Conservation (phyloP, 805 yeast genomes). For the Komagataella phaffii region DNA sequence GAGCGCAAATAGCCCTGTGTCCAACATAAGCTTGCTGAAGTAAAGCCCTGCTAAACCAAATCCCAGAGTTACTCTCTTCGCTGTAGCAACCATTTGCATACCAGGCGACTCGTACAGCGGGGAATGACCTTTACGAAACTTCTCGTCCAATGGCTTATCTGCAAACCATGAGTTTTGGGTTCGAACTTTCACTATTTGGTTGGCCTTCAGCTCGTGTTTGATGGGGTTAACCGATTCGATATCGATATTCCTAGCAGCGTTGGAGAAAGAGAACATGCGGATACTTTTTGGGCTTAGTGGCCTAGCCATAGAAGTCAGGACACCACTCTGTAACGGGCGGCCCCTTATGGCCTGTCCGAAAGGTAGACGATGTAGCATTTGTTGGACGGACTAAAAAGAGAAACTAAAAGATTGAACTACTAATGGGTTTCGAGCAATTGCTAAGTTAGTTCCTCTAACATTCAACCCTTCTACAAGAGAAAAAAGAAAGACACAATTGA, state of each 20-base stretch:
- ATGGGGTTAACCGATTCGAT: conserved; percentile 3
- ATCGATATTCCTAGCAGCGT: conserved; percentile 5
- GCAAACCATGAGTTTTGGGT: conserved; percentile 17
- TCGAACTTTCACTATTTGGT: conserved; percentile 10
- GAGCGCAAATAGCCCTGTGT: conserved; percentile 39
- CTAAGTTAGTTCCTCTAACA: background rate
- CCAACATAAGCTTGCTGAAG: conserved; percentile 44
- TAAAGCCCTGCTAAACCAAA: conserved; percentile 48
- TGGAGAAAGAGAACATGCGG: background rate
- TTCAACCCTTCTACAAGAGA: background rate
- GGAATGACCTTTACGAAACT: conserved; percentile 40
- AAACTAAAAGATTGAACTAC: background rate
- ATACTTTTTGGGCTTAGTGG: background rate
- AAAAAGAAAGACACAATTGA: conserved; percentile 1
- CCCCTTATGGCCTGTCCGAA: background rate
- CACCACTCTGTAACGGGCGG: background rate
- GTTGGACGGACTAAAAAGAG: background rate
- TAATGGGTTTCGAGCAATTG: background rate
- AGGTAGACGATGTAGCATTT: background rate
- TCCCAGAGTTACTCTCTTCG: conserved; percentile 49
- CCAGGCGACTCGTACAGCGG: conserved; percentile 58
- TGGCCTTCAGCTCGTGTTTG: conserved; percentile 2
- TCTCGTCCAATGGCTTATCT: conserved; percentile 26
- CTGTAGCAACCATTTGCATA: conserved; percentile 43
- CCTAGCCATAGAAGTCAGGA: background rate